Evolutionary conservation across 805 yeast genomes (phyloP), one percentile per base, ranked within the genome.

Genomic region (Lachancea lanzarotensis): DNA sequence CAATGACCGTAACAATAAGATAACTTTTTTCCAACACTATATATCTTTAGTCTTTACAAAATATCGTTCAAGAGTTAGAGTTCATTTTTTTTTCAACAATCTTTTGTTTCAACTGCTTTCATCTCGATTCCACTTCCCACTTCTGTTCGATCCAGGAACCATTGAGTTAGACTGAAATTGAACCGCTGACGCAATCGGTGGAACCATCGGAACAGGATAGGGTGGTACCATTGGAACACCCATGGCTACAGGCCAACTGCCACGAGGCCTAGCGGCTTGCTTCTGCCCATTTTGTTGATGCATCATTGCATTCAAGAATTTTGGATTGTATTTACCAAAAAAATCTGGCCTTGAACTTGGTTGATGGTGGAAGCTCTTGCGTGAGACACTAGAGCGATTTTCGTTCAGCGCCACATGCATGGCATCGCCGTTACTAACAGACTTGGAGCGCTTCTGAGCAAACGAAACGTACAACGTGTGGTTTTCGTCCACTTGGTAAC

Each of bases 381-480:
- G 35, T 20, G 47, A 26, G 13, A 35, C 11, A 12, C 13, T 15
- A 13, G 39, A 27, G 4, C 43, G 32, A 9, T 34, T 30, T 17
- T 39, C 40, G 15, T 30, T 35, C 17, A 35, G 2, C 16, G 43
- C 13, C 11, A 26, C 35, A 17, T 22, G 27, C 18, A 27, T 35
- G 6, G 47, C 27, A 30, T 43, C 52, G 2, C 40, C 40, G 20
- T 38, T 42, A 25, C 45, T 38, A 1, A 43, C 36, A 20, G 47
- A 45, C 37, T 51, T 54, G 13, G 56, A 46, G 25, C 60, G 50
- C 42, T 55, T 63, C 65, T 82, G 89, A 20, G 95, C 95, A 66
- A 85, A 78, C 38, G 91, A 82, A 32, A 85, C 90, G 56, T 73
- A 73, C 42, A 82, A 65, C 53, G 66, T 69, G 53, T 75, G 75